Base-by-base conservation (phyloP, 2,329 filamentous ascomycete genomes). In the Chrysosporium keratinophilum region DNA sequence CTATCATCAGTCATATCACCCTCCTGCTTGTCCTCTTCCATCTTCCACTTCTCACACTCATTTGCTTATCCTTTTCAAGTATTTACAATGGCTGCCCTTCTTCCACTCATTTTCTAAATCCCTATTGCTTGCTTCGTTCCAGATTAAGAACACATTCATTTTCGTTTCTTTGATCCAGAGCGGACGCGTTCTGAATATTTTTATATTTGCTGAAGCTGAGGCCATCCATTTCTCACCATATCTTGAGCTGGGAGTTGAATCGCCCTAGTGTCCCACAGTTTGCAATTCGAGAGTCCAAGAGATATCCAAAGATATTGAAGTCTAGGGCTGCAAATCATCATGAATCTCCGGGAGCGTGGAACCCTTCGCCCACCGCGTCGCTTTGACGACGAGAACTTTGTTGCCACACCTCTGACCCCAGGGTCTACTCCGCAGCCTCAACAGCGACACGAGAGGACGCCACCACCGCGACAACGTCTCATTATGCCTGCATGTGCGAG, bases 371-470 rank as follows among this genome's bases (percentile, higher is more conserved):
- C 55, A 12, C 55, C 55, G 10, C 41, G 41, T 17, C 41, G 52
- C 6, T 57, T 48, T 41, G 52, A 52, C 15, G 55, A 46, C 20
- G 49, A 48, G 17, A 37, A 49, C 19, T 55, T 53, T 37, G 20
- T 39, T 37, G 20, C 28, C 12, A 41, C 45, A 15, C 35, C 40
- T 39, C 23, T 34, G 5, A 35, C 41, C 10, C 14, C 52, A 15
- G 35, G 17, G 69, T 69, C 33, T 54, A 61, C 4, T 54, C 56
- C 23, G 57, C 62, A 34, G 56, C 54, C 15, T 44, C 57, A 46
- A 54, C 39, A 34, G 19, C 6, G 20, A 23, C 35, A n/a, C 39
- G 28, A 50, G 7, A 7, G 10, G 5, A 45, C 55, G 2, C 56
- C 52, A 50, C 56, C 55, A 19, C 43, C 59, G 14, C 47, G 57